Evolutionary conservation across 139 green algal genomes (phyloP).

Genomic region (Desmodesmus armatus): DNA sequence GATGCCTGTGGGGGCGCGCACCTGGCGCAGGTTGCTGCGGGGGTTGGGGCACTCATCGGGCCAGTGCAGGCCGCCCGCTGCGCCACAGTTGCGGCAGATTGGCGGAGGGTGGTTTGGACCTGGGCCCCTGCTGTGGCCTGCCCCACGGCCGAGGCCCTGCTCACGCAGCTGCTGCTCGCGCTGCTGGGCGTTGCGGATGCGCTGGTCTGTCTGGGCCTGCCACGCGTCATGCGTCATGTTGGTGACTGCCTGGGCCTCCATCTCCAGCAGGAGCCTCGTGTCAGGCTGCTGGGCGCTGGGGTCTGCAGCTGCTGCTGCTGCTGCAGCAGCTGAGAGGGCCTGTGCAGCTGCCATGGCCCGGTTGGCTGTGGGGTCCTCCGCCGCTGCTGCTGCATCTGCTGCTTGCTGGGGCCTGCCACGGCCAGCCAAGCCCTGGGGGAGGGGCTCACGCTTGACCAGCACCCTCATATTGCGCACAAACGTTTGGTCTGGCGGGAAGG

Average conservation of each 20-base stretch:
- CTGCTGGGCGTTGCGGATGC: no score
- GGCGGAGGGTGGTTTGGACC: not conserved
- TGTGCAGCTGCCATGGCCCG: not conserved
- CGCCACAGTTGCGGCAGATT: constrained; percentile 64
- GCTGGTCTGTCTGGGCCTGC: no score
- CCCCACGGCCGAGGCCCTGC: no score
- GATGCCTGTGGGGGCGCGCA: constrained; percentile 74
- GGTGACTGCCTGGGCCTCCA: no score
- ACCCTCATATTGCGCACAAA: no score
- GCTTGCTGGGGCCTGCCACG: not conserved
- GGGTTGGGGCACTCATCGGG: constrained; percentile 75
- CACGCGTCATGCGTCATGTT: no score
- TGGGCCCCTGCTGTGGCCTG: not conserved
- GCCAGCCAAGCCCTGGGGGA: no score
- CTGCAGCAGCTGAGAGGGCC: not conserved
- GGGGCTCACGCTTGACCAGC: no score
- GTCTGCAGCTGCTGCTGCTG: no score
- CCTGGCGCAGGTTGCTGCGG: constrained; percentile 33
- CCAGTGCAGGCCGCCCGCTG: constrained; percentile 69
- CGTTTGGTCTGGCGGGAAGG: no score
- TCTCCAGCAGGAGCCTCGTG: no score
- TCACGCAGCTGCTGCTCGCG: not conserved
- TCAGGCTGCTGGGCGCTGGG: no score
- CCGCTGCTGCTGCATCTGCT: not conserved
- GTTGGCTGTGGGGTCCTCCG: not conserved